phyloP scores from a whole-genome alignment of 495 filamentous ascomycete genomes.

The Penicillium canescens region DNA sequence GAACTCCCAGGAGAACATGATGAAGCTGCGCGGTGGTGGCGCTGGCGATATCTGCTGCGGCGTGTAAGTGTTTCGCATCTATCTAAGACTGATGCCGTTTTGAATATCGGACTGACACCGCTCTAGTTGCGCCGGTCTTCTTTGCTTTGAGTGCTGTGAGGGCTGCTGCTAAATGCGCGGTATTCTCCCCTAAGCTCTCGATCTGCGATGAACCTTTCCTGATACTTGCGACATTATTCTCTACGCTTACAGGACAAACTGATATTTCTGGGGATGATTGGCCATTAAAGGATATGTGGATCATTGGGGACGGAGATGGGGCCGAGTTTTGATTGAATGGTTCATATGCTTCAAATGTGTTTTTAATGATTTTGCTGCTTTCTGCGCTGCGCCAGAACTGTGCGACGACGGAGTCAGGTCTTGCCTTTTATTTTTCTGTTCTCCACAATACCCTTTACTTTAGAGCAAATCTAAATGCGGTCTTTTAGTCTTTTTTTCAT shows the following conservation, averaged over 20 bases:
- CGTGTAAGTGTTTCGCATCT: constrained; percentile 30
- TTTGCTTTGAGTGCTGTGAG: constrained; percentile 45
- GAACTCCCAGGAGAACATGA: constrained; percentile 37
- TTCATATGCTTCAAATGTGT: background rate
- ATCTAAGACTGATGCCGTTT: too few relatives aligned
- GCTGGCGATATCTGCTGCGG: constrained; percentile 46
- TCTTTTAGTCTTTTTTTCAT: background rate
- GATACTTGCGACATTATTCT: background rate
- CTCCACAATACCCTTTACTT: constrained; percentile 12
- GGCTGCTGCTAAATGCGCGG: constrained; percentile 22
- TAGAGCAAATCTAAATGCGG: background rate
- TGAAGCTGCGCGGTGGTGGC: constrained; percentile 46
- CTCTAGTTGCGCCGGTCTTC: constrained; percentile 41
- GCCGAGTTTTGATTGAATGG: background rate
- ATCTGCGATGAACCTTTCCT: background rate
- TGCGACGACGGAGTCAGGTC: background rate
- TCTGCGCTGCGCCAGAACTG: background rate
- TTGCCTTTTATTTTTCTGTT: background rate
- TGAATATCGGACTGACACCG: background rate
- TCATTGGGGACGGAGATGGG: too few relatives aligned
- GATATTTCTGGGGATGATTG: too few relatives aligned
- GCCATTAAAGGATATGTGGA: too few relatives aligned
- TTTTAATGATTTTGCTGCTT: background rate
- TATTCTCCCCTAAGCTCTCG: too few relatives aligned
- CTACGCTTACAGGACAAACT: background rate